These are phyloP conservation scores for Staphylotrichum longicolle DNA, from an alignment of 495 filamentous ascomycete genomes.

Conservation along the genomic window DNA sequence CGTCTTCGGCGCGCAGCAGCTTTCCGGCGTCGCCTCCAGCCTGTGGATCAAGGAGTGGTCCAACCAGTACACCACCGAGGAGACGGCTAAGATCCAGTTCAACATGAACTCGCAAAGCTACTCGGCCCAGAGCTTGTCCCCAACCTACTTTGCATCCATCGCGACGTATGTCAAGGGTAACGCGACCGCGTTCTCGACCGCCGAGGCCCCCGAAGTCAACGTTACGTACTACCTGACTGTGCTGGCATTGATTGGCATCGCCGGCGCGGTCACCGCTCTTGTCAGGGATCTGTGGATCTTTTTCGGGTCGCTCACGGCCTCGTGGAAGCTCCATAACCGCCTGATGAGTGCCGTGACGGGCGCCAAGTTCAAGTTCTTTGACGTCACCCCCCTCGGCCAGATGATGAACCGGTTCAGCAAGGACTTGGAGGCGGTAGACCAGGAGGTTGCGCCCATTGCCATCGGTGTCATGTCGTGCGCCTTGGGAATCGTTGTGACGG, in stretches of 20 bases:
- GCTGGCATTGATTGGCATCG: constrained; percentile 74
- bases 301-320: constrained; percentile 86
- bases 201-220: constrained; percentile 58
- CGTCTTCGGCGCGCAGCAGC: constrained; percentile 76
- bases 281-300: constrained; percentile 82
- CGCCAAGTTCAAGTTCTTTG: constrained; percentile 96
- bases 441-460: constrained; percentile 90
- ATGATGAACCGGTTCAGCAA: constrained; percentile 99
- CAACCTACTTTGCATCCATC: constrained; percentile 39
- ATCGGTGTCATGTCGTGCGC: constrained; percentile 58
- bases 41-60: constrained; percentile 94
- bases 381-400: constrained; percentile 92
- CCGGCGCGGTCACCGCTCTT: constrained; percentile 72
- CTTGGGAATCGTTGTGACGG: constrained; percentile 74
- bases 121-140: constrained; percentile 31
- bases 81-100: constrained; percentile 29
- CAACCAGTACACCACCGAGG: constrained; percentile 51
- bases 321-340: constrained; percentile 75
- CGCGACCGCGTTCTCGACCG: constrained; percentile 15
- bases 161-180: constrained; percentile 35
- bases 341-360: constrained; percentile 78
- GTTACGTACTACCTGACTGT: constrained; percentile 78
- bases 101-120: constrained; percentile 40
- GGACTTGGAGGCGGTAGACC: constrained; percentile 91
- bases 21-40: constrained; percentile 79